These are phyloP conservation scores for Coemansia sp. DNA, from an alignment of 192 early-diverging fungal genomes.

Conservation along the genomic window DNA sequence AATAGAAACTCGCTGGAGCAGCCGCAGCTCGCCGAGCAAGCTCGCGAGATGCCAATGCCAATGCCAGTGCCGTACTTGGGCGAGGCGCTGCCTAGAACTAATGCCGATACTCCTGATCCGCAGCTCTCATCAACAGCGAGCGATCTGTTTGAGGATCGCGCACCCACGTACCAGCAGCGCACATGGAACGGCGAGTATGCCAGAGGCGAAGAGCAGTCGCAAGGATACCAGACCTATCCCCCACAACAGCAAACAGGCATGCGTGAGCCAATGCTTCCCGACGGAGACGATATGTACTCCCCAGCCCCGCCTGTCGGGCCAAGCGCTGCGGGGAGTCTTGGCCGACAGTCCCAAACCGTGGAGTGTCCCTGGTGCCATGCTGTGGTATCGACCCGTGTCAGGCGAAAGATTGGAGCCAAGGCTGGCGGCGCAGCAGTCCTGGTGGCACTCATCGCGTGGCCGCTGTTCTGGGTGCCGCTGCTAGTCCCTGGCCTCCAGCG, in stretches of 20 bases:
- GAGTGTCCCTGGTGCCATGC: conserved; percentile 58
- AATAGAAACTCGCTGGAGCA: neutral
- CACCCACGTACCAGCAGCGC: conserved; percentile 4
- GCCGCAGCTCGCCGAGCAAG: neutral
- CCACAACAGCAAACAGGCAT: conserved; percentile 12
- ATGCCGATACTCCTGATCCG: neutral
- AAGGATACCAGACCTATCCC: neutral
- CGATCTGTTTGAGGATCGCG: conserved; percentile 14
- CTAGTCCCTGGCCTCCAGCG: conserved; percentile 43
- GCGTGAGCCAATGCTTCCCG: conserved; percentile 31
- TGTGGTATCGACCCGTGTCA: conserved; percentile 25
- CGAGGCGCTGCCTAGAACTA: neutral
- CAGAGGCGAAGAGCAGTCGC: neutral
- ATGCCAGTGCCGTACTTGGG: neutral
- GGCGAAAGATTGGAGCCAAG: conserved; percentile 36
- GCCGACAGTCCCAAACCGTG: conserved; percentile 33
- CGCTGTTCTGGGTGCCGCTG: conserved; percentile 57
- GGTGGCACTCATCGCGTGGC: conserved; percentile 44
- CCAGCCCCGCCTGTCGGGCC: conserved; percentile 35
- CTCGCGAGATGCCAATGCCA: conserved; percentile 2
- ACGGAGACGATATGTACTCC: conserved; percentile 28
- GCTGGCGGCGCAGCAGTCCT: conserved; percentile 39
- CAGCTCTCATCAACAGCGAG: conserved; percentile 6
- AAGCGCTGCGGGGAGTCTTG: conserved; percentile 28
- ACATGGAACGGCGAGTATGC: conserved; percentile 14